phyloP scores from a whole-genome alignment of 805 yeast species.

The Starmera caribaea region DNA sequence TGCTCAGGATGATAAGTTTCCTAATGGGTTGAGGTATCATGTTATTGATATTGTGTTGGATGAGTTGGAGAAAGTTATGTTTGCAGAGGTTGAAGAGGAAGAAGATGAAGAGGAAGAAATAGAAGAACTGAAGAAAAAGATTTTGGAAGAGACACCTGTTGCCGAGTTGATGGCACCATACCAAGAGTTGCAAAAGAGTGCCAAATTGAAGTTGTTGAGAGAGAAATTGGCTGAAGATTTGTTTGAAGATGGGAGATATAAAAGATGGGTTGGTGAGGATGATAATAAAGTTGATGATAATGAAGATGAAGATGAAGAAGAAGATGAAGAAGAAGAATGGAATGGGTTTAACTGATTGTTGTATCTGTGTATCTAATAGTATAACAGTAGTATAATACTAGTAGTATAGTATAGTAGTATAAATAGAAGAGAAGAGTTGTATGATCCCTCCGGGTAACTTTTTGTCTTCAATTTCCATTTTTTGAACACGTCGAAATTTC shows the following conservation, averaged over 20 bases:
- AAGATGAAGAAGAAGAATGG: slow-evolving; percentile 29
- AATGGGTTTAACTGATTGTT: slow-evolving; percentile 23
- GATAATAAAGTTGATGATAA: slow-evolving; percentile 7
- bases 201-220: slow-evolving; percentile 55
- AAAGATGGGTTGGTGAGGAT: slow-evolving; percentile 48
- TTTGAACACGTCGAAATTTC: too few relatives aligned
- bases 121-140: slow-evolving; percentile 11
- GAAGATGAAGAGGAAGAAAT: slow-evolving; percentile 27
- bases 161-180: slow-evolving; percentile 51
- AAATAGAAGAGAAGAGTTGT: too few relatives aligned
- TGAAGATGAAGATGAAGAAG: slow-evolving; percentile 12
- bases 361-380: too few relatives aligned
- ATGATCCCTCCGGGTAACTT: too few relatives aligned
- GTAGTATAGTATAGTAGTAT: too few relatives aligned
- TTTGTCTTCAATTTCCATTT: too few relatives aligned
- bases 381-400: too few relatives aligned
- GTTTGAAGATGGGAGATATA: slow-evolving; percentile 51
- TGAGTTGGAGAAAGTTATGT: slow-evolving; percentile 65
- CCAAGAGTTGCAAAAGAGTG: slow-evolving; percentile 35
- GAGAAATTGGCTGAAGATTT: slow-evolving; percentile 58
- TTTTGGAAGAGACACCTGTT: slow-evolving; percentile 42
- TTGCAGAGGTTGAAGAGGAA: slow-evolving; percentile 33
- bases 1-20: slow-evolving; percentile 47
- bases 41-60: slow-evolving; percentile 75
- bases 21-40: slow-evolving; percentile 78